phyloP scores from a whole-genome alignment of 2,329 filamentous ascomycete species.

The Thielaviopsis punctulata region DNA sequence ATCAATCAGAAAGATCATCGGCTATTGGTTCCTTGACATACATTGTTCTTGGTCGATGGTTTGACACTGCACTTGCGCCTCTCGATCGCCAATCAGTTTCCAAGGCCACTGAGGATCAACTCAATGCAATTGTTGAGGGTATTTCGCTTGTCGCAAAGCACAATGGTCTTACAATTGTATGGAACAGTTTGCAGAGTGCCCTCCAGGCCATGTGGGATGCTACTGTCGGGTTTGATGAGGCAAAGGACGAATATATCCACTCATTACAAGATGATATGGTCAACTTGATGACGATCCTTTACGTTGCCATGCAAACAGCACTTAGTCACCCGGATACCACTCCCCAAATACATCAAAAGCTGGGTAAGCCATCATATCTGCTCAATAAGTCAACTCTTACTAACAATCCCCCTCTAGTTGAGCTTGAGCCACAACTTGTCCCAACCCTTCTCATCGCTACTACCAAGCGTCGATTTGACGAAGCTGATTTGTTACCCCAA shows the following conservation, averaged over 20 bases:
- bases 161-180: slow-evolving; percentile 21
- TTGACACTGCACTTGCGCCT: slow-evolving; percentile 40
- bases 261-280: slow-evolving; percentile 42
- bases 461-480: slow-evolving; percentile 57
- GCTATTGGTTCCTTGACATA: slow-evolving; percentile 42
- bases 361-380: slow-evolving; percentile 27
- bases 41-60: slow-evolving; percentile 53
- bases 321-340: slow-evolving; percentile 35
- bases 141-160: slow-evolving; percentile 33
- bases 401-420: slow-evolving; percentile 24
- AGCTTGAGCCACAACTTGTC: slow-evolving; percentile 49
- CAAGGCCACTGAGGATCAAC: slow-evolving; percentile 36
- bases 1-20: slow-evolving; percentile 31
- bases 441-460: slow-evolving; percentile 54
- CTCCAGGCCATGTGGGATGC: slow-evolving; percentile 32
- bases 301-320: slow-evolving; percentile 39
- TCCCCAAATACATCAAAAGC: slow-evolving; percentile 27
- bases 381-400: neutral
- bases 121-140: slow-evolving; percentile 40
- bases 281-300: slow-evolving; percentile 47
- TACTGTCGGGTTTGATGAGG: slow-evolving; percentile 5
- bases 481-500: slow-evolving; percentile 41
- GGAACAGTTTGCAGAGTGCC: slow-evolving; percentile 34
- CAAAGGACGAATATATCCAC: slow-evolving; percentile 17
- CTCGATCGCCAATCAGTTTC: slow-evolving; percentile 26